Evolutionary conservation across 257 asterid genomes (phyloP).

Genomic region (Galeopsis tetrahit): DNA sequence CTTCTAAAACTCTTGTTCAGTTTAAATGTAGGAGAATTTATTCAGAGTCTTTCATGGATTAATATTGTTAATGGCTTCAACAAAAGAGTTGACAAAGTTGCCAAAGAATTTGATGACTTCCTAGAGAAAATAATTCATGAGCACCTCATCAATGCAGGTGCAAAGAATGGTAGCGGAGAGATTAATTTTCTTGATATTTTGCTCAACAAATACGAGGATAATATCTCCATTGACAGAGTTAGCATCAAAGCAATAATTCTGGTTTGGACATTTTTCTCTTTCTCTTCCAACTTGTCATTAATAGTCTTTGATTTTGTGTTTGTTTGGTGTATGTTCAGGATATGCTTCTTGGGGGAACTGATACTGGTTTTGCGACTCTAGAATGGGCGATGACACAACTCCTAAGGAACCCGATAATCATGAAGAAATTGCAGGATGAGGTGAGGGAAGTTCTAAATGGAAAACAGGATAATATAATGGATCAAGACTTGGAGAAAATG

Average conservation of each 20-base stretch:
- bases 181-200: conserved; percentile 46
- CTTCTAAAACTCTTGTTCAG: conserved; percentile 38
- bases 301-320: too few species aligned
- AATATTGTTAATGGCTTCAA: conserved; percentile 44
- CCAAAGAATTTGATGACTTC: conserved; percentile 43
- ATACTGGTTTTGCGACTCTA: not conserved
- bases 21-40: conserved; percentile 43
- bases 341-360: too few species aligned
- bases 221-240: not conserved
- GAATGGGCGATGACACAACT: conserved; percentile 68
- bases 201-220: conserved; percentile 36
- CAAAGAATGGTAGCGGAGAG: not conserved
- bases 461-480: conserved; percentile 26
- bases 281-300: not conserved
- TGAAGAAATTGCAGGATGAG: conserved; percentile 41
- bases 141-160: conserved; percentile 21
- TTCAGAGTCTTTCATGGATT: conserved; percentile 58
- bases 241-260: too few species aligned
- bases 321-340: too few species aligned
- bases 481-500: conserved; percentile 51
- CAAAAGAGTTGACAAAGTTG: conserved; percentile 12
- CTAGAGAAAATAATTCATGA: conserved; percentile 48
- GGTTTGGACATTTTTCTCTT: too few species aligned
- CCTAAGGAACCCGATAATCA: conserved; percentile 33
- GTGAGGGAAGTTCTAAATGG: conserved; percentile 31